Conservation (phyloP, 1,139 yeast genomes). For the Kodamaea suecica region DNA sequence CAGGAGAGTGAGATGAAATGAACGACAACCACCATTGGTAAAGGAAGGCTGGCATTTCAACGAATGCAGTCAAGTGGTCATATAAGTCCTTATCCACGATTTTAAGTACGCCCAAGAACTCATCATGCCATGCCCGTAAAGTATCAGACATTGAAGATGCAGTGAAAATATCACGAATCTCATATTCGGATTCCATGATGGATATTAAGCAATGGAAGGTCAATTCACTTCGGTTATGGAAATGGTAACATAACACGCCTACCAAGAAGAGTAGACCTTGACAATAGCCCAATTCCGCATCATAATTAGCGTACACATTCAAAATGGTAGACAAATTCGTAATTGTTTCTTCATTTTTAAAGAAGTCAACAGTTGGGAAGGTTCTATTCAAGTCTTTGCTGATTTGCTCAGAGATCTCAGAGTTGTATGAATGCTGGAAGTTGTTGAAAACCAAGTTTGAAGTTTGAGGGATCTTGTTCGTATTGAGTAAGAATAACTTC, state of each 20-base stretch:
- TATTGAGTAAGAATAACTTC: constrained; percentile 31
- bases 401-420: constrained; percentile 50
- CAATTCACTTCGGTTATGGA: constrained; percentile 41
- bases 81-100: constrained; percentile 41
- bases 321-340: constrained; percentile 52
- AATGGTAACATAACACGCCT: constrained; percentile 57
- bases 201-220: constrained; percentile 57
- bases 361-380: constrained; percentile 55
- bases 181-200: constrained; percentile 59
- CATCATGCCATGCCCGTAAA: constrained; percentile 50
- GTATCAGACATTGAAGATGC: constrained; percentile 56
- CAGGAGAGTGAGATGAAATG: constrained; percentile 60
- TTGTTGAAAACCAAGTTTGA: constrained; percentile 35
- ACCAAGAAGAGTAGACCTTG: constrained; percentile 68
- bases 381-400: constrained; percentile 62
- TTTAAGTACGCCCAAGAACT: constrained; percentile 47
- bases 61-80: constrained; percentile 41
- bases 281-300: constrained; percentile 68
- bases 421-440: constrained; percentile 44
- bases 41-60: constrained; percentile 46
- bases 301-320: constrained; percentile 66
- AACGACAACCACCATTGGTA: constrained; percentile 70
- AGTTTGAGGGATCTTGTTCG: constrained; percentile 34
- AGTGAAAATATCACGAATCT: constrained; percentile 56
- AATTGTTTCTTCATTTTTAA: constrained; percentile 44